These are phyloP conservation scores for Anisodus tanguticus DNA, from an alignment of 257 asterid species.

Conservation along the genomic window DNA sequence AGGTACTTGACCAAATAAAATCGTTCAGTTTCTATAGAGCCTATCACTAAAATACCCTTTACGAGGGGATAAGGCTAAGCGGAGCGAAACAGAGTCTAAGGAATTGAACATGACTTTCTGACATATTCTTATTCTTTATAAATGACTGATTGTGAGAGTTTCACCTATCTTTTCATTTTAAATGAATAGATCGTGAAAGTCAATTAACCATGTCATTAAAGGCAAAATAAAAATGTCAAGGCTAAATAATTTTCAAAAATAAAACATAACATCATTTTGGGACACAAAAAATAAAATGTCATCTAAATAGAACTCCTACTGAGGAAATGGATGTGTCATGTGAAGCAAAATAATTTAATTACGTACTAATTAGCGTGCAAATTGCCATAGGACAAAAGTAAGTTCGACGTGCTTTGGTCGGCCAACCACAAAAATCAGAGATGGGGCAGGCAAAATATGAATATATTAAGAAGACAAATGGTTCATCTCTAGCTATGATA, in stretches of 20 bases:
- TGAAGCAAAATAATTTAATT: background rate
- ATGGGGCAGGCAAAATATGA: background rate
- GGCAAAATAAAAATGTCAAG: too few relatives aligned
- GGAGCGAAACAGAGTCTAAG: too few relatives aligned
- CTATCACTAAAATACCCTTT: background rate
- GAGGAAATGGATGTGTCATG: too few relatives aligned
- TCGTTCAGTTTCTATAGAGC: background rate
- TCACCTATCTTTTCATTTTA: too few relatives aligned
- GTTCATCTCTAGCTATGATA: background rate
- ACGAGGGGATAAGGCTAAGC: background rate
- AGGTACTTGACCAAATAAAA: too few relatives aligned
- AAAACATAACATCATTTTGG: background rate
- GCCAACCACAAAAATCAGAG: background rate
- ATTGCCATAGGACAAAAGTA: background rate
- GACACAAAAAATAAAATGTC: background rate
- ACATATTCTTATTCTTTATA: too few relatives aligned
- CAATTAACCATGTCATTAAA: too few relatives aligned
- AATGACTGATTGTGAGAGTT: too few relatives aligned
- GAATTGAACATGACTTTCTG: too few relatives aligned
- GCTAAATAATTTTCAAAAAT: too few relatives aligned
- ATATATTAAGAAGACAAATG: background rate
- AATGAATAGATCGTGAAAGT: too few relatives aligned
- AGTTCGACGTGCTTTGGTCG: background rate
- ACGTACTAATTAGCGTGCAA: background rate
- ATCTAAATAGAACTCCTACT: background rate